Evolutionary conservation across 176 grass and related monocot species (phyloP), one percentile per base, ranked within the genome.

Genomic region (Hordeum marinum): DNA sequence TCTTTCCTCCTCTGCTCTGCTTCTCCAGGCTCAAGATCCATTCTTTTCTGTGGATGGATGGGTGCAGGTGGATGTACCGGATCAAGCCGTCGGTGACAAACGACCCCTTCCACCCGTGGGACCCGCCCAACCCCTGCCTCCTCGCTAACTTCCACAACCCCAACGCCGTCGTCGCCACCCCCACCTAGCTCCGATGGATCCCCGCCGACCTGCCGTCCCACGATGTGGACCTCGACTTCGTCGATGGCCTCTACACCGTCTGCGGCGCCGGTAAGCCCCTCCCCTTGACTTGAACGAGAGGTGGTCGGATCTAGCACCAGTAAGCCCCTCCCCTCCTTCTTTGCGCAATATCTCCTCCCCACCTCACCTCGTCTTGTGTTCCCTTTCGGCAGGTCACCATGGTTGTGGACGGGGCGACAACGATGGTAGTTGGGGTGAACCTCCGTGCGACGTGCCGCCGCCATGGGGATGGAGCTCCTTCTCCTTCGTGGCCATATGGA

Each of bases 41-140:
- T 12, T 20, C 36, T 18, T 11, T 18, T 18, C 24, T 46, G 46
- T 3, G 34, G 5, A 0, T 18, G 52, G n/a, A n/a, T n/a, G n/a
- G n/a, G n/a, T n/a, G n/a, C 85, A 98, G 95, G 62, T 98, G 93
- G 96, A 66, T 98, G 4, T 98, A 98, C 80, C 91, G 96, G 71
- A 92, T 95, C 89, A 98, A 98, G 93, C 96, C 96, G 8, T 98
- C 96, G 11, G 96, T 98, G 78, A 98, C 96, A 65, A 93, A 98
- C 83, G 89, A 95, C 46, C 96, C 96, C 12, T 95, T 98, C 80
- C 91, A 95, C 74, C 87, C 91, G 5, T 91, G 92, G 21, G 18
- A 45, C 37, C 93, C 87, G 32, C n/a, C 85, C 73, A 89, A 93
- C 74, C 59, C 68, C 37, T 88, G 85, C 50, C 87, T 98, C 59